Evolutionary conservation across 805 yeast species (phyloP), one percentile per base, ranked within the genome.

Genomic region (Candida taoyuanica): DNA sequence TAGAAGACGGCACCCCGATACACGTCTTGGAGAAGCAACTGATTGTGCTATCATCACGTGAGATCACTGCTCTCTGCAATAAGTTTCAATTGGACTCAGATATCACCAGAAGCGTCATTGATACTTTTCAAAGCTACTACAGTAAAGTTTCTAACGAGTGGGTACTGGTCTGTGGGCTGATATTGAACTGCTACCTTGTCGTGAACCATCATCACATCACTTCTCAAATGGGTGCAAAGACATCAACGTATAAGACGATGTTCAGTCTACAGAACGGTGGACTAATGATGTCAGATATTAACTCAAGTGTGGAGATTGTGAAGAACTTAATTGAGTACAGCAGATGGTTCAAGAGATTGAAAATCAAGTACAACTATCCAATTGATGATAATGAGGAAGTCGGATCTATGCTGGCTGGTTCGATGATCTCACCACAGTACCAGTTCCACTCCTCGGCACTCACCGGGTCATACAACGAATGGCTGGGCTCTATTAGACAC

Each of bases 121-220:
- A 68, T 29, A 70, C 78, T 1, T 81, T 71, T 47, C 59, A 67
- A 28, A 57, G 64, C 4, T 74, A 76, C 50, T 67, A 70, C 33
- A 67, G 70, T 31, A 74, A 76, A 46, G 70, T 80, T 28, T 71
- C 71, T 25, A 76, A 73, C 41, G 81, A 79, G 28, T 82, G 88
- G 87, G 76, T 78, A 7, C 56, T 83, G 17, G 73, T 82, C 3
- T 78, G 85, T 54, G 89, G 89, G 0, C 53, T 83, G 44, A 68
- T 81, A 1, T 65, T 80, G 25, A 71, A 80, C 15, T 78, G 81
- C 12, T 77, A 76, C 39, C 62, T 68, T 15, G 65, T 78, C 13
- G 65, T 81, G 23, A 77, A 78, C 54, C 68, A 71, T 39, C 64
- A 64, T 17, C 53, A 65, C 24, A 55, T 81, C 13, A 53, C 61